Conservation (phyloP, 139 green algal species). For the Limnomonas spitsbergensis region DNA sequence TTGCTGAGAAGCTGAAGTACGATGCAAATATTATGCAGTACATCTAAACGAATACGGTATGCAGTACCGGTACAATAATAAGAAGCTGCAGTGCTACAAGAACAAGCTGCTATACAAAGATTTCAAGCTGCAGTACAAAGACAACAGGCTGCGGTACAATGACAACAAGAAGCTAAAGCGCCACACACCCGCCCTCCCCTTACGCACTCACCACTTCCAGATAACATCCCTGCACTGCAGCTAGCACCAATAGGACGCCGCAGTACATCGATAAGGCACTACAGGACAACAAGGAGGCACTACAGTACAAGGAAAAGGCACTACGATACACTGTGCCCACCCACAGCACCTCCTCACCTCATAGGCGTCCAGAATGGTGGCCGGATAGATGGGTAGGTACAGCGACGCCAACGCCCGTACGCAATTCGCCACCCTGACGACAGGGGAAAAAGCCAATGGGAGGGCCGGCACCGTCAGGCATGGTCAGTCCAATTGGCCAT, state of each 20-base stretch:
- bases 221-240: too few relatives aligned
- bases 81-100: neutral
- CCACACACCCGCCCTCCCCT: too few relatives aligned
- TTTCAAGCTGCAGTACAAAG: neutral
- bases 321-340: too few relatives aligned
- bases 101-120: neutral
- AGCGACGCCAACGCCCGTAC: conserved; percentile 60
- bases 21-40: neutral
- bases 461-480: too few relatives aligned
- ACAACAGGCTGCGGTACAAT: neutral
- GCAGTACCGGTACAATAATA: neutral
- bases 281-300: too few relatives aligned
- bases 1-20: neutral
- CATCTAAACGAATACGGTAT: neutral
- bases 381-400: conserved; percentile 59
- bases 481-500: too few relatives aligned
- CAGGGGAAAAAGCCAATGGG: neutral
- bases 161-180: neutral
- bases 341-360: conserved; percentile 34
- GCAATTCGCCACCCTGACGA: conserved; percentile 53
- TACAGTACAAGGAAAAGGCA: too few relatives aligned
- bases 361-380: conserved; percentile 51
- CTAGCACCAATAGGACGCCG: neutral
- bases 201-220: too few relatives aligned
- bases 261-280: too few relatives aligned